A percentile compares a stretch with the other conserved stretches of the same genome.
Evolutionary conservation across 2,329 filamentous ascomycete species (phyloP).

Genomic region (Leptographium procerum): DNA sequence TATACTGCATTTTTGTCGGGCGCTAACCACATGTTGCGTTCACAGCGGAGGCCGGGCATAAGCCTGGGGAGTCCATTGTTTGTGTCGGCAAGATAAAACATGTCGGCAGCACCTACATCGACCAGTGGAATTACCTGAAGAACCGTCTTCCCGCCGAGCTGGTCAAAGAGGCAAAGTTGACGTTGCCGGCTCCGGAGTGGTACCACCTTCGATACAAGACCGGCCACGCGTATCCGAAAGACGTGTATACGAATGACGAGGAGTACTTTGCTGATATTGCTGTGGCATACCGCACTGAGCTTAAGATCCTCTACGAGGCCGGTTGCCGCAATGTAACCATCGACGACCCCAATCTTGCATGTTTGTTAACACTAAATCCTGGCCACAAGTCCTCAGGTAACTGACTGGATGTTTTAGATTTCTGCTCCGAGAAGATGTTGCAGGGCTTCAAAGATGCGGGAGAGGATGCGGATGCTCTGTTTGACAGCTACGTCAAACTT

Average conservation of each 20-base stretch:
- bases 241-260: conserved; percentile 33
- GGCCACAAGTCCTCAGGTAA: background rate
- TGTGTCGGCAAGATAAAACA: conserved; percentile 36
- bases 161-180: conserved; percentile 54
- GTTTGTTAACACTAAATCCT: too few relatives aligned
- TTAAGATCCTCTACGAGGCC: conserved; percentile 35
- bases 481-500: conserved; percentile 59
- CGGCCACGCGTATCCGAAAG: conserved; percentile 35
- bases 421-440: conserved; percentile 58
- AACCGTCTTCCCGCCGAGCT: conserved; percentile 43
- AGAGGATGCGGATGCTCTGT: conserved; percentile 49
- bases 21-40: background rate
- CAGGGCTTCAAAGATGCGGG: conserved; percentile 45
- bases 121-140: conserved; percentile 31
- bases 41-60: conserved; percentile 31
- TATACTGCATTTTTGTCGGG: background rate
- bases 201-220: conserved; percentile 43
- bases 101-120: conserved; percentile 29
- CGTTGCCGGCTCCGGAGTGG: conserved; percentile 51
- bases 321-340: conserved; percentile 44
- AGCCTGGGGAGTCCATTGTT: conserved; percentile 33
- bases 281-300: conserved; percentile 35
- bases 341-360: conserved; percentile 49
- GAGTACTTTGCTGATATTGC: conserved; percentile 41
- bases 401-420: conserved; percentile 31